These are phyloP conservation scores for Aureobasidium sp. DNA, from an alignment of 2,329 filamentous ascomycete species.

Conservation along the genomic window DNA sequence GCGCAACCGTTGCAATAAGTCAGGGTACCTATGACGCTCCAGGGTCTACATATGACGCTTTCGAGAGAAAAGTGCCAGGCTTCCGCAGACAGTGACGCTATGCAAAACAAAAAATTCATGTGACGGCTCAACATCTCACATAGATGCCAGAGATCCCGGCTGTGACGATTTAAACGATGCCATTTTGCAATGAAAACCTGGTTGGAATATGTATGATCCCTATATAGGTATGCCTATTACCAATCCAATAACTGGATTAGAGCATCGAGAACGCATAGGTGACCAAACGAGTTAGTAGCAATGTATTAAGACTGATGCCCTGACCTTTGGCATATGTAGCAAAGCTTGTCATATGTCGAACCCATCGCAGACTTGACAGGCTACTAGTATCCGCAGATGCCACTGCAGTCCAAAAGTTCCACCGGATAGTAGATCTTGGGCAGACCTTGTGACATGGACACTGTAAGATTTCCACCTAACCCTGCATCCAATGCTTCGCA, in stretches of 20 bases:
- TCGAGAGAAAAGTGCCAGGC: not conserved
- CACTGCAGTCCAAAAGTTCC: constrained; percentile 16
- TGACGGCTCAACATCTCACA: not conserved
- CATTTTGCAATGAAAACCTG: not conserved
- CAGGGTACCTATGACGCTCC: not conserved
- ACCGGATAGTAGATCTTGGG: constrained; percentile 31
- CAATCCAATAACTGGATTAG: not conserved
- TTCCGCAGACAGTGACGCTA: constrained; percentile 1
- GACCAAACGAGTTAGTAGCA: not conserved
- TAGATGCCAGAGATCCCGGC: not conserved
- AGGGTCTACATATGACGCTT: not conserved
- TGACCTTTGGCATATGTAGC: not conserved
- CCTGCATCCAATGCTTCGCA: constrained; percentile 28
- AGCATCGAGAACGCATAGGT: not conserved
- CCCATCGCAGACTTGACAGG: not conserved
- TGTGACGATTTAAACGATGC: not conserved
- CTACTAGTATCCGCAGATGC: constrained; percentile 18
- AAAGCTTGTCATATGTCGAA: not conserved
- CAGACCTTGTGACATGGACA: constrained; percentile 30
- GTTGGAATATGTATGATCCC: constrained; percentile 2
- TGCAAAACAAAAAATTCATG: constrained; percentile 5
- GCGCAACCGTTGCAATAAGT: too few relatives aligned
- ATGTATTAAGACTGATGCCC: not conserved
- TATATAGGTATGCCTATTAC: constrained; percentile 4
- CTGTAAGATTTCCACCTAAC: constrained; percentile 24